Evolutionary conservation across 352 stramenopile genomes (phyloP), one percentile per base, ranked within the genome.

Genomic region (Phytophthora pluvialis): DNA sequence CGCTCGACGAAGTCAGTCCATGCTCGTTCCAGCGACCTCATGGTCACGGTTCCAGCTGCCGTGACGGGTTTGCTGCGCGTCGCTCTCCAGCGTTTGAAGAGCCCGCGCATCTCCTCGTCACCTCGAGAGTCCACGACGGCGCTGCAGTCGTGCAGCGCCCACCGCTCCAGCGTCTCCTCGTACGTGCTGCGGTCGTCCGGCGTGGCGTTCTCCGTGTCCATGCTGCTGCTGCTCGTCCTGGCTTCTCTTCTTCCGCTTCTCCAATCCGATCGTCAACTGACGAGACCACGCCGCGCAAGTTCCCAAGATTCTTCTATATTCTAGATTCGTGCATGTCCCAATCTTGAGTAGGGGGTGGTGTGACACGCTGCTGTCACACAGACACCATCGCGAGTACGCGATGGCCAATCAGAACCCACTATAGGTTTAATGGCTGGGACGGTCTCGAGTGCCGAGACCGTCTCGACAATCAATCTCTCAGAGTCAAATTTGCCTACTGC

Each of bases 401-500:
- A 16, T 33, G 47, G 32, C 29, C 32, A 55, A 55, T 44, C 47
- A 18, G 16, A 55, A 0, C 11, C 18, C 10, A 33, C 5, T 55
- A 33, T 42, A 42, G 12, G 44, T 50, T 44, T 21, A 33, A 9
- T 55, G 31, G 48, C 21, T 55, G 47, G 47, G n/a, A n/a, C n/a
- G n/a, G n/a, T 26, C 28, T 52, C 26, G 45, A 29, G 13, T n/a
- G 7, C 6, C n/a, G 28, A 51, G 26, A 26, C 28, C 45, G 45
- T 51, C 45, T 39, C 9, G 32, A 31, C 18, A 55, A 7, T 53
- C n/a, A 43, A 55, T n/a, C 18, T 2, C n/a, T 32, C 31, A 55
- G 16, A 55, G 47, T 55, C 21, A 5, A 55, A 43, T 43, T 25
- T 55, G 28, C 44, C n/a, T n/a, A n/a, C n/a, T n/a, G n/a, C n/a